phyloP scores from a whole-genome alignment of 768 basidiomycete species.

The Wakefieldia striispora region DNA sequence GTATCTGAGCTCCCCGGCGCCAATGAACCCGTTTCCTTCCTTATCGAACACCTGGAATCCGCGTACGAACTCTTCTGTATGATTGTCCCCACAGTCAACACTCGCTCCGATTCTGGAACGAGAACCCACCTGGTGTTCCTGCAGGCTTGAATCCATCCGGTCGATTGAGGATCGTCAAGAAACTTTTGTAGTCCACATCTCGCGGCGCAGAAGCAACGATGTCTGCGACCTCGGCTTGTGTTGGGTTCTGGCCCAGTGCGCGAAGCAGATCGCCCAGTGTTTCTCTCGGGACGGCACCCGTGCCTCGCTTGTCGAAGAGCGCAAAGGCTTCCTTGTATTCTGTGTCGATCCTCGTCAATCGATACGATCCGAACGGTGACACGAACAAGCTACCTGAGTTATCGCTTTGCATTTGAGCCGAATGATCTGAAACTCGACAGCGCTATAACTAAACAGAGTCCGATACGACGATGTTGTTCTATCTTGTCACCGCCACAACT shows the following conservation, averaged over 20 bases:
- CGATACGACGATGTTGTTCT: too few relatives aligned
- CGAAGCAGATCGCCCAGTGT: slow-evolving; percentile 90
- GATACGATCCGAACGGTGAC: not conserved
- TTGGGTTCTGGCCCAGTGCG: slow-evolving; percentile 98
- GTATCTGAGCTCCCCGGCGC: slow-evolving; percentile 66
- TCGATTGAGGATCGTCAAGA: slow-evolving; percentile 74
- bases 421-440: too few relatives aligned
- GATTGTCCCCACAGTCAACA: not conserved
- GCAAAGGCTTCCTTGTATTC: slow-evolving; percentile 98
- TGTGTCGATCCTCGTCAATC: slow-evolving; percentile 30
- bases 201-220: slow-evolving; percentile 70
- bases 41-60: slow-evolving; percentile 98
- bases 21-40: slow-evolving; percentile 72
- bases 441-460: too few relatives aligned
- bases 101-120: not conserved
- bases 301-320: slow-evolving; percentile 96
- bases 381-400: slow-evolving; percentile 43
- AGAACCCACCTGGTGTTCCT: slow-evolving; percentile 67
- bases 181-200: slow-evolving; percentile 92
- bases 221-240: slow-evolving; percentile 92
- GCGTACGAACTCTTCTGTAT: slow-evolving; percentile 95
- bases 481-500: not conserved
- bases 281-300: slow-evolving; percentile 83
- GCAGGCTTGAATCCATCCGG: not conserved
- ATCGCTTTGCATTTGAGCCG: slow-evolving; percentile 38